A percentile compares a stretch with the other conserved stretches of the same genome.
phyloP scores from a whole-genome alignment of 305 asterid species.

The Lippia alba region DNA sequence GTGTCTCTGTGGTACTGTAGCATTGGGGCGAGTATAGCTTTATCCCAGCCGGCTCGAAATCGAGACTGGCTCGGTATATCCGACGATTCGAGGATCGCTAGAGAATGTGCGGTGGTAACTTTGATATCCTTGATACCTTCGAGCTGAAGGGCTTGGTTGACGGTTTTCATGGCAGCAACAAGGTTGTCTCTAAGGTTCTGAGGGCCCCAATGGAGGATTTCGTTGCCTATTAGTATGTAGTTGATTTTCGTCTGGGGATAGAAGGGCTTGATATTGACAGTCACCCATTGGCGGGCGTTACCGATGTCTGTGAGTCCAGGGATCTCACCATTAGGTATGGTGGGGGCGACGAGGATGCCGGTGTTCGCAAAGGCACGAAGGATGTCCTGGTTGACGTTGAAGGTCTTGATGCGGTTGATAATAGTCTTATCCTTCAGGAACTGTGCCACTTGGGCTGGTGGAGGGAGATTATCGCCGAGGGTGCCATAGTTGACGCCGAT shows the following conservation, averaged over 20 bases:
- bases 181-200: slow-evolving; percentile 57
- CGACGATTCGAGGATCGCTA: slow-evolving; percentile 57
- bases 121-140: slow-evolving; percentile 47
- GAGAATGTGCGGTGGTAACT: slow-evolving; percentile 80
- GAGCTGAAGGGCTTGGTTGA: slow-evolving; percentile 49
- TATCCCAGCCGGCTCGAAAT: slow-evolving; percentile 74
- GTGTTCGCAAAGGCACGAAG: slow-evolving; percentile 76
- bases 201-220: slow-evolving; percentile 88
- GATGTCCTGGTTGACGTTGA: slow-evolving; percentile 79
- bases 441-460: slow-evolving; percentile 72
- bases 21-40: slow-evolving; percentile 59
- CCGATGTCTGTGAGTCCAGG: slow-evolving; percentile 49
- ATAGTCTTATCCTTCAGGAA: slow-evolving; percentile 71
- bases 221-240: slow-evolving; percentile 75
- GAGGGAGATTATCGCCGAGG: slow-evolving; percentile 80
- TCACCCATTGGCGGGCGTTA: slow-evolving; percentile 58
- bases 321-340: slow-evolving; percentile 83
- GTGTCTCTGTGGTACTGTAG: slow-evolving; percentile 62
- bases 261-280: slow-evolving; percentile 62
- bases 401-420: slow-evolving; percentile 73
- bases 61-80: slow-evolving; percentile 66
- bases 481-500: slow-evolving; percentile 94
- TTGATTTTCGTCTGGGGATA: slow-evolving; percentile 64
- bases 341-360: slow-evolving; percentile 69
- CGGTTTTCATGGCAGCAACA: slow-evolving; percentile 64